Evolutionary conservation across 768 basidiomycete species (phyloP).

Genomic region (Boletales sp.): DNA sequence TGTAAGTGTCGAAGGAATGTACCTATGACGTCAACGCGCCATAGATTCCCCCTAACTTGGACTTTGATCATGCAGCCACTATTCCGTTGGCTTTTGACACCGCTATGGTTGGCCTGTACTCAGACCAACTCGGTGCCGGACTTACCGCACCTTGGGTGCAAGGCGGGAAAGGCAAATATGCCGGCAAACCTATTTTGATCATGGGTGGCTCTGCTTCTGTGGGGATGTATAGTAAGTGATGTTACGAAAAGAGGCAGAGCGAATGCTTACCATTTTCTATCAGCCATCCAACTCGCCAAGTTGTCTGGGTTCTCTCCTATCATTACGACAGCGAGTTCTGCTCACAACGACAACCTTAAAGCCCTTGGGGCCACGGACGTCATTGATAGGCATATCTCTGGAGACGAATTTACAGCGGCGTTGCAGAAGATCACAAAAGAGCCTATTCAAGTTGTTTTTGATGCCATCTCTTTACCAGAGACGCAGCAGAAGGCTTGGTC

Average conservation of each 20-base stretch:
- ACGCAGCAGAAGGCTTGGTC: constrained; percentile 36
- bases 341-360: constrained; percentile 29
- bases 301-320: constrained; percentile 40
- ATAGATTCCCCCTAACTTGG: constrained; percentile 42
- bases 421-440: constrained; percentile 25
- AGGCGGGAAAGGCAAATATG: constrained; percentile 34
- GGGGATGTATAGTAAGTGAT: constrained; percentile 41
- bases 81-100: constrained; percentile 47
- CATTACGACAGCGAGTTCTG: constrained; percentile 35
- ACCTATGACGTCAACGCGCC: constrained; percentile 3
- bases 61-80: constrained; percentile 44
- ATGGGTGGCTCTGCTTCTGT: constrained; percentile 48
- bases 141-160: constrained; percentile 36
- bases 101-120: constrained; percentile 46
- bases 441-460: constrained; percentile 23
- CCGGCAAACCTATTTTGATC: constrained; percentile 41
- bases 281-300: constrained; percentile 39
- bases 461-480: constrained; percentile 29
- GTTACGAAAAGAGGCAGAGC: neutral
- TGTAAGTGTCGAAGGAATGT: too few relatives aligned
- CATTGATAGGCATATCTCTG: constrained; percentile 29
- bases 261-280: constrained; percentile 1
- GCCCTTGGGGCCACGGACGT: constrained; percentile 40
- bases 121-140: constrained; percentile 33
- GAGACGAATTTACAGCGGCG: constrained; percentile 10